Base-by-base conservation (phyloP, 176 grass and related monocot species). In the Avena atlantica region DNA sequence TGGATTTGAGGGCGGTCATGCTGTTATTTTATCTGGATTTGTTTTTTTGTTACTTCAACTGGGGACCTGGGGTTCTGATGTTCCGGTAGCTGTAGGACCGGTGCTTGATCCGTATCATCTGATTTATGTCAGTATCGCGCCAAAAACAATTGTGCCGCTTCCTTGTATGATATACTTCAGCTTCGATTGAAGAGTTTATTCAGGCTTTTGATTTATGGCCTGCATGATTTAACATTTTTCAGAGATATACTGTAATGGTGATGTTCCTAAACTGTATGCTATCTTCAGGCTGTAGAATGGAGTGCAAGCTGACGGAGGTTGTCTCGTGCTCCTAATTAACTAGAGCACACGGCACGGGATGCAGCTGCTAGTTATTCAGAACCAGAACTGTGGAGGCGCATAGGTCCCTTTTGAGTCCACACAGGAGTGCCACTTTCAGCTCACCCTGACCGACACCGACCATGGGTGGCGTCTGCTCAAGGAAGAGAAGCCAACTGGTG, bases 381-480 rank as follows among this genome's bases (percentile, higher is more conserved):
- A 76, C 34, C 51, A n/a, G 60, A 76, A 76, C 76, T 12, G 48
- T 84, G 42, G n/a, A 50, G 61, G 12, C 20, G 6, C 49, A 56
- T 56, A 86, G 19, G 23, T 25, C 66, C 49, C 53, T 86, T 86
- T 78, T 13, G 51, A 34, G 17, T 8, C 55, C 55, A 57, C 29
- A 17, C 47, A 83, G 57, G 67, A 78, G 52, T 62, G 12, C 7
- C 52, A 78, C 51, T 76, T 69, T 52, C 49, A 50, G 50, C 52
- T 23, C 36, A 10, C 60, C 12, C 37, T 12, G 2, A 81, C 63
- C 82, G 2, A 81, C 63, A 81, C 63, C 82, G 2, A 81, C 63
- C 82, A 96, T 99, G 97, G 97, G 97, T 61, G 93, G 92, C 70
- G 92, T 91, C 76, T 99, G 94, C 86, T 99, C 97, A 0, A 93